Evolutionary conservation across 164 flowering plant genomes (phyloP).

Genomic region (Liquidambar formosana): DNA sequence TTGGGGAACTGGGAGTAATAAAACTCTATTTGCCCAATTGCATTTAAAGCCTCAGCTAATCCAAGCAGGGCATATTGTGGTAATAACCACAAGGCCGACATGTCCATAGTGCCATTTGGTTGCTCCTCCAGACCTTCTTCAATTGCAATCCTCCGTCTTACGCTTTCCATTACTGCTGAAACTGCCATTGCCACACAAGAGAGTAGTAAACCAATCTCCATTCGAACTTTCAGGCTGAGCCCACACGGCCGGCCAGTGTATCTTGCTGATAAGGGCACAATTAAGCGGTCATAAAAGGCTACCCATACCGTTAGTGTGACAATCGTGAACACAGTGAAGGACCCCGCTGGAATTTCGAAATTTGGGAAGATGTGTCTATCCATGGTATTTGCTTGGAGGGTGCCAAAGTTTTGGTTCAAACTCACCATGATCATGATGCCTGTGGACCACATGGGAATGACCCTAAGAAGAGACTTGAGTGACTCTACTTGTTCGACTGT

Average conservation of each 20-base stretch:
- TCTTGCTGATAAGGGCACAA: constrained; percentile 38
- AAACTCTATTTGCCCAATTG: constrained; percentile 24
- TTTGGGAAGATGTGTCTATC: constrained; percentile 43
- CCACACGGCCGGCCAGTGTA: constrained; percentile 28
- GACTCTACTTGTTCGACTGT: constrained; percentile 41
- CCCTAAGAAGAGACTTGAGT: constrained; percentile 28
- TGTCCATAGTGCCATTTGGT: neutral
- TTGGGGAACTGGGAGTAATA: constrained; percentile 26
- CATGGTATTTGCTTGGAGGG: constrained; percentile 54
- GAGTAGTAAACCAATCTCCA: constrained; percentile 54
- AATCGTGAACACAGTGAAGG: constrained; percentile 35
- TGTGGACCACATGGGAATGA: constrained; percentile 38
- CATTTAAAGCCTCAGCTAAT: constrained; percentile 18
- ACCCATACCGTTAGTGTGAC: constrained; percentile 38
- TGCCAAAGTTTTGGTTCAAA: constrained; percentile 26
- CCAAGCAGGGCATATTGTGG: constrained; percentile 16
- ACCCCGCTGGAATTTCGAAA: constrained; percentile 59
- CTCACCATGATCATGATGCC: constrained; percentile 21
- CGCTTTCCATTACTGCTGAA: constrained; percentile 35
- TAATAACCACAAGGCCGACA: constrained; percentile 22
- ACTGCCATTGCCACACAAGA: constrained; percentile 24
- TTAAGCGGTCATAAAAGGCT: constrained; percentile 44
- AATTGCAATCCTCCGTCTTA: constrained; percentile 23
- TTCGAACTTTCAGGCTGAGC: constrained; percentile 31
- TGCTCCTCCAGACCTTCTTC: constrained; percentile 4